These are phyloP conservation scores for Pyrenochaeta sp. DNA, from an alignment of 2,329 filamentous ascomycete genomes.

Conservation along the genomic window DNA sequence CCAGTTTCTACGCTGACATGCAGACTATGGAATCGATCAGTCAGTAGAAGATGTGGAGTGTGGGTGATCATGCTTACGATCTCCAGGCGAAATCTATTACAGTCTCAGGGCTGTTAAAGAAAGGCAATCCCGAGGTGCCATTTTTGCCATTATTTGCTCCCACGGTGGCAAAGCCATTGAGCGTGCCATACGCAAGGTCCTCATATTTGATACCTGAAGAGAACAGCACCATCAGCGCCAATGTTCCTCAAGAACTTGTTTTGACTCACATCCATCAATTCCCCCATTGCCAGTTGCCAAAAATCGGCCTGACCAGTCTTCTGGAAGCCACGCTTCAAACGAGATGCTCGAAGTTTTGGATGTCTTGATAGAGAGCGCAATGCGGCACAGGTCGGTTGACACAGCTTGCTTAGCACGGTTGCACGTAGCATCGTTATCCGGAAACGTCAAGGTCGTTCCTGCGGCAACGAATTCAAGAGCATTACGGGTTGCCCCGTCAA, in stretches of 20 bases:
- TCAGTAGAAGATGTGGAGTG: too few species aligned
- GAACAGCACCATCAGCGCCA: too few species aligned
- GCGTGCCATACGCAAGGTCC: constrained; percentile 49
- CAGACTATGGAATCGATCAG: constrained; percentile 22
- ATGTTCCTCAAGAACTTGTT: too few species aligned
- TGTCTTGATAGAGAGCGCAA: constrained; percentile 54
- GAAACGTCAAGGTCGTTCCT: constrained; percentile 50
- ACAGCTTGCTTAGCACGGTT: constrained; percentile 45
- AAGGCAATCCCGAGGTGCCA: constrained; percentile 54
- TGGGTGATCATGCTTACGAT: constrained; percentile 27
- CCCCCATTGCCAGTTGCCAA: constrained; percentile 54
- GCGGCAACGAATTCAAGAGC: constrained; percentile 45
- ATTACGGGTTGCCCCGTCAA: constrained; percentile 24
- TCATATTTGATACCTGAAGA: constrained; percentile 51
- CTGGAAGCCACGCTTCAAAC: constrained; percentile 50
- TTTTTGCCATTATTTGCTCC: constrained; percentile 55
- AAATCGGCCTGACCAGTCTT: constrained; percentile 51
- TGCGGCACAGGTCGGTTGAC: constrained; percentile 51
- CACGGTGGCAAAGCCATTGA: constrained; percentile 50
- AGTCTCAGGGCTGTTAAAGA: constrained; percentile 56
- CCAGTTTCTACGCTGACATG: constrained; percentile 52
- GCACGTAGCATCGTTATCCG: constrained; percentile 51
- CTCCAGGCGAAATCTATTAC: constrained; percentile 60
- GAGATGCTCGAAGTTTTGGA: constrained; percentile 52
- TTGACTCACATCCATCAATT: constrained; percentile 50